phyloP scores from a whole-genome alignment of 306 rosid species.

The Clitoria ternatea region DNA sequence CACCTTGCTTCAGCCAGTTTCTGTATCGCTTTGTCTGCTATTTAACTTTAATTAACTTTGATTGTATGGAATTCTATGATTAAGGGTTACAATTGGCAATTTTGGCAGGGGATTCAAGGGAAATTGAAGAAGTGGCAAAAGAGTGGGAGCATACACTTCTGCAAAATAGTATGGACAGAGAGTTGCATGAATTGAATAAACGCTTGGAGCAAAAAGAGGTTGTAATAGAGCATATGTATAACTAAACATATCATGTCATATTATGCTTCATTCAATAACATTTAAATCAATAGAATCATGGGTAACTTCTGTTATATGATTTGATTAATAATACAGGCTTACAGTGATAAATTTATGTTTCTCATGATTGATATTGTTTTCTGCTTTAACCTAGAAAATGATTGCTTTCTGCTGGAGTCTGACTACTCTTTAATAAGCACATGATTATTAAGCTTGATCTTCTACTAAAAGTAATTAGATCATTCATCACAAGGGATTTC shows the following conservation, averaged over 20 bases:
- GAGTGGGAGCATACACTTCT: constrained; percentile 97
- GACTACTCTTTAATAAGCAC: background rate
- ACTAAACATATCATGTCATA: background rate
- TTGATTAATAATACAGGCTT: background rate
- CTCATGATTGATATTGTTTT: background rate
- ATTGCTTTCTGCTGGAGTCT: background rate
- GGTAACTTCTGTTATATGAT: constrained; percentile 3
- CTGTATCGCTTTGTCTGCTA: background rate
- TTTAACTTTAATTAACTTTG: constrained; percentile 17
- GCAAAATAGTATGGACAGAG: constrained; percentile 89
- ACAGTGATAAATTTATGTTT: background rate
- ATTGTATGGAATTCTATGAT: constrained; percentile 17
- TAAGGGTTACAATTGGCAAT: constrained; percentile 22
- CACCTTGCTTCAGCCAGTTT: background rate
- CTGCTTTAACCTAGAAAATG: constrained; percentile 1
- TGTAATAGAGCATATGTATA: constrained; percentile 5
- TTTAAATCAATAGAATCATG: constrained; percentile 4
- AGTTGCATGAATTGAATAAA: constrained; percentile 80
- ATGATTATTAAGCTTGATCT: background rate
- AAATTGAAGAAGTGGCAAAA: constrained; percentile 88
- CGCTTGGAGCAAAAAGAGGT: constrained; percentile 95
- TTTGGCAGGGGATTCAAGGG: constrained; percentile 68
- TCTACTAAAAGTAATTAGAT: background rate
- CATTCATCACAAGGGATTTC: background rate
- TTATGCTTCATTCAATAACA: background rate